Evolutionary conservation across 331 rosid species (phyloP).

Genomic region (Quercus phellos): DNA sequence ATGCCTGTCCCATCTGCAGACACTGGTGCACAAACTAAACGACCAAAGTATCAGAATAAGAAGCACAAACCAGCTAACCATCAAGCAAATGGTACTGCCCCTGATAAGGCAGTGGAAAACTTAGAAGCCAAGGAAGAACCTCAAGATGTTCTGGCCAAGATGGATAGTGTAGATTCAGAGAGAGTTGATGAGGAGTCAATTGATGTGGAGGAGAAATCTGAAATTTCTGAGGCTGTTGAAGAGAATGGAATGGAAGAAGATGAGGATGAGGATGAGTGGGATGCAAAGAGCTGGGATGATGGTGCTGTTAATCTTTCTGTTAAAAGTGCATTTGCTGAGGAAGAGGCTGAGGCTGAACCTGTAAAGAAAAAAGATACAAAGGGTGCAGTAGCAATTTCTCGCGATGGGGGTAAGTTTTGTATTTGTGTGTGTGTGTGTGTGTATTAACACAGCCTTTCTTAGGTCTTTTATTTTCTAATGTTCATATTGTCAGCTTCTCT

Average conservation of each 20-base stretch:
- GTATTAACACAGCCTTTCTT: not conserved
- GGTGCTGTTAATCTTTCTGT: slow-evolving; percentile 54
- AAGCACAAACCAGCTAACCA: slow-evolving; percentile 48
- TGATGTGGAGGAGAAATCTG: slow-evolving; percentile 49
- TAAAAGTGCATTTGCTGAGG: slow-evolving; percentile 75
- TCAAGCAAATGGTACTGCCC: slow-evolving; percentile 51
- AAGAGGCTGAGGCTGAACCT: slow-evolving; percentile 64
- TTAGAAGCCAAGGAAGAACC: slow-evolving; percentile 41
- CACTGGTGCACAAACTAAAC: slow-evolving; percentile 50
- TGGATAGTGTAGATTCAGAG: slow-evolving; percentile 40
- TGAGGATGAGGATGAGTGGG: slow-evolving; percentile 90
- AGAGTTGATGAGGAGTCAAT: slow-evolving; percentile 59
- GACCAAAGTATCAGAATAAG: slow-evolving; percentile 77
- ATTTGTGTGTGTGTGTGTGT: too few species aligned
- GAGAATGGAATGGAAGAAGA: slow-evolving; percentile 62
- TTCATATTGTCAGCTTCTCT: not conserved
- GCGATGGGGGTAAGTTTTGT: slow-evolving; percentile 34
- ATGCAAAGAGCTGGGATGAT: slow-evolving; percentile 96
- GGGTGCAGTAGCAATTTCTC: slow-evolving; percentile 30
- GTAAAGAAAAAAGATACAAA: slow-evolving; percentile 45
- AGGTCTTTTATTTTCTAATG: not conserved
- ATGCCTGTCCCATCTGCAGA: slow-evolving; percentile 46
- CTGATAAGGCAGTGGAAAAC: slow-evolving; percentile 44
- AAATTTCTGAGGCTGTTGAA: slow-evolving; percentile 45
- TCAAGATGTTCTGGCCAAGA: slow-evolving; percentile 37